A percentile compares a stretch with the other conserved stretches of the same genome.
These are phyloP conservation scores for Botryotinia globosa DNA, from an alignment of 2,329 filamentous ascomycete genomes.

Conservation along the genomic window DNA sequence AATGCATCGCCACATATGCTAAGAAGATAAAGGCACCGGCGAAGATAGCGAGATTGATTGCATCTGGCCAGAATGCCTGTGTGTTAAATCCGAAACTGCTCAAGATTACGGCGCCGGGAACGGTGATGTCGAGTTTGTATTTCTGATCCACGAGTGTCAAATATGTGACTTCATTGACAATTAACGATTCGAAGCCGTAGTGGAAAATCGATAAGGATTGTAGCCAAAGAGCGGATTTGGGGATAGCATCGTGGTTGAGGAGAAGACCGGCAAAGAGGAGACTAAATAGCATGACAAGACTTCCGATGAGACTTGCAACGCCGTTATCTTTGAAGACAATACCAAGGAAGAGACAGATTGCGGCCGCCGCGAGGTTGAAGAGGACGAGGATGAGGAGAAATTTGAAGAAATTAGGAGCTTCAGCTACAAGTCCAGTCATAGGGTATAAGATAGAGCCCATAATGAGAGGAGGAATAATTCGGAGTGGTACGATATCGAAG, in stretches of 20 bases:
- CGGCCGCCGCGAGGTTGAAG: conserved; percentile 92
- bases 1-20: conserved; percentile 89
- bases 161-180: conserved; percentile 94
- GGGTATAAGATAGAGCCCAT: conserved; percentile 96
- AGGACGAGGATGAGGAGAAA: conserved; percentile 90
- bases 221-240: conserved; percentile 79
- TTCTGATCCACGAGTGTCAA: conserved; percentile 89
- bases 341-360: conserved; percentile 93
- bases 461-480: conserved; percentile 88
- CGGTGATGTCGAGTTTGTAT: conserved; percentile 93
- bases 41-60: conserved; percentile 77
- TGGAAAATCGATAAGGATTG: conserved; percentile 97
- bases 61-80: conserved; percentile 78
- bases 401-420: conserved; percentile 79
- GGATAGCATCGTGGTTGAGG: conserved; percentile 92
- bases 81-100: conserved; percentile 95
- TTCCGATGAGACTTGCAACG: conserved; percentile 90
- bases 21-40: conserved; percentile 79
- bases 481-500: conserved; percentile 95
- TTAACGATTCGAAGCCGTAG: conserved; percentile 92
- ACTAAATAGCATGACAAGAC: conserved; percentile 95
- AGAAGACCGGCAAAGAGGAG: conserved; percentile 90
- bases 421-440: conserved; percentile 89
- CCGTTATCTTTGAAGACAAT: conserved; percentile 90
- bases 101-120: conserved; percentile 89